Base-by-base conservation (phyloP, 2,329 filamentous ascomycete genomes). In the Fusarium mexicanum region DNA sequence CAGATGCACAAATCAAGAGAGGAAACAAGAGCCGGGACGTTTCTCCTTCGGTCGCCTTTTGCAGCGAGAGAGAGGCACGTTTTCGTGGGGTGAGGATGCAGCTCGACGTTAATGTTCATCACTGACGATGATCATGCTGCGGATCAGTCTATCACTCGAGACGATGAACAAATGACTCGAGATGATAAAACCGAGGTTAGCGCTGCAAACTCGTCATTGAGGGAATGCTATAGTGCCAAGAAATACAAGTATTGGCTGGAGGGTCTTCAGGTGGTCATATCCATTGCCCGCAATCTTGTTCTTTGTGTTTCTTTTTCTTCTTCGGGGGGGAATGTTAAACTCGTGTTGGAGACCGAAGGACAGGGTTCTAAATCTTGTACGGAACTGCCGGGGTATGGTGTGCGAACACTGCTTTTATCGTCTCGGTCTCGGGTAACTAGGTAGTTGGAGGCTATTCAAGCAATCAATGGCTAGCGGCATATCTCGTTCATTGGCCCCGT, bases 171-270 rank as follows among this genome's bases (percentile, higher is more conserved):
- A 68, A 64, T 63, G 71, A 58, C 62, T 71, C 63, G 57, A 48
- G 47, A 33, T 31, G 35, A 51, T 17, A 51, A 40, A 37, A 31
- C 71, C 71, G 71, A 72, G 59, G 38, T 72, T 64, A 58, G 71
- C 63, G 71, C 50, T 50, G 40, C 22, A 61, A 40, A 48, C 24
- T 67, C 71, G 60, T 71, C 65, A 74, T 71, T 37, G 66, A 71
- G 66, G 57, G 46, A 58, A 59, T 35, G 65, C 46, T 47, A 33
- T 38, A 37, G 41, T 67, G 66, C 71, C 71, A 74, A 73, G 71
- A 35, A 73, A 63, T 26, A 44, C 53, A 47, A 58, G 54, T 20
- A 74, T 74, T 67, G 66, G 61, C n/a, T 53, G 38, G 41, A 57
- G 46, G 58, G 38, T 46, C 41, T 44, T 40, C 29, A 51, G 43